phyloP scores from a whole-genome alignment of 352 stramenopile genomes.

The Nothophytophthora sp. region DNA sequence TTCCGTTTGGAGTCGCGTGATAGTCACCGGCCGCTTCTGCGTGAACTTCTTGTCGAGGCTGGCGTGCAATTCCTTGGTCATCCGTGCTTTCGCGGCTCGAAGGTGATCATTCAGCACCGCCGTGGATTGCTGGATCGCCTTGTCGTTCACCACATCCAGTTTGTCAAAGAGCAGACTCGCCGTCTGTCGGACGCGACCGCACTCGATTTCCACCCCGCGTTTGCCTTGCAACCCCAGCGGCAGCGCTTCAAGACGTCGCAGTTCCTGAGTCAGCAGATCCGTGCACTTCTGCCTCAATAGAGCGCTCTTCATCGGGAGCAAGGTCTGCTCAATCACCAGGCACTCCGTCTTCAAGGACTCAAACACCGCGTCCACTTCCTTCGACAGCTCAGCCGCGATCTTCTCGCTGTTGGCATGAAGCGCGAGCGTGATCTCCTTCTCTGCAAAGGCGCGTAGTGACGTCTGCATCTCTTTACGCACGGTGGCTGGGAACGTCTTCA shows the following conservation, averaged over 20 bases:
- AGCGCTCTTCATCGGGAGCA: slow-evolving; percentile 58
- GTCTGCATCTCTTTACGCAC: slow-evolving; percentile 68
- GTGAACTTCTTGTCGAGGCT: slow-evolving; percentile 62
- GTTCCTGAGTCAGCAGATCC: slow-evolving; percentile 43
- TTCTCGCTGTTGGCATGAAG: slow-evolving; percentile 74
- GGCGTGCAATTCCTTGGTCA: slow-evolving; percentile 67
- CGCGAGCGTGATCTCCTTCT: slow-evolving; percentile 74
- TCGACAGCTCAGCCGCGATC: slow-evolving; percentile 46
- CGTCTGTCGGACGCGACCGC: slow-evolving; percentile 56
- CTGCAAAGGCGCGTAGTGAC: slow-evolving; percentile 45
- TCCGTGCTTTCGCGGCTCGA: slow-evolving; percentile 49
- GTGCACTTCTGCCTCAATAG: slow-evolving; percentile 55
- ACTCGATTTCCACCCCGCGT: slow-evolving; percentile 51
- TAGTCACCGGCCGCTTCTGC: slow-evolving; percentile 45
- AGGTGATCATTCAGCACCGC: slow-evolving; percentile 52
- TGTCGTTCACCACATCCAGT: slow-evolving; percentile 72
- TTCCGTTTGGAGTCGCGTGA: slow-evolving; percentile 59
- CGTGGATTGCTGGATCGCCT: slow-evolving; percentile 63
- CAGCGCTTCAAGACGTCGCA: slow-evolving; percentile 51
- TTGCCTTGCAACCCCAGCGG: slow-evolving; percentile 50
- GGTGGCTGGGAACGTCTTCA: slow-evolving; percentile 44
- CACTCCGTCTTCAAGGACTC: slow-evolving; percentile 59
- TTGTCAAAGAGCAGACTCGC: slow-evolving; percentile 71
- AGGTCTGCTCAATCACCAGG: slow-evolving; percentile 52
- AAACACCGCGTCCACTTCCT: slow-evolving; percentile 58